These are phyloP conservation scores for Rhizoctonia solani DNA, from an alignment of 1,284 basidiomycete species.

Conservation along the genomic window DNA sequence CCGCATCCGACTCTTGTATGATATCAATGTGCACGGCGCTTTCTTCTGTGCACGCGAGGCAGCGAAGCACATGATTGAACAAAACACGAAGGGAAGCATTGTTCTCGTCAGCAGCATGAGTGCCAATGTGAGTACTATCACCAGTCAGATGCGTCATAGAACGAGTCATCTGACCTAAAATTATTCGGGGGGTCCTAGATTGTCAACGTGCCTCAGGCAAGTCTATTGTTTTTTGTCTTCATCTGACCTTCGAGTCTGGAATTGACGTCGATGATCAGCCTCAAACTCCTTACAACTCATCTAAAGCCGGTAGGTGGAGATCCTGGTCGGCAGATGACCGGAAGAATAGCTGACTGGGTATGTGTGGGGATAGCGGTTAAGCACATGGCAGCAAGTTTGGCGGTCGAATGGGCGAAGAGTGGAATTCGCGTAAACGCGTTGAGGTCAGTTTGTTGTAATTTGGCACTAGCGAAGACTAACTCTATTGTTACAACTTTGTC, in stretches of 20 bases:
- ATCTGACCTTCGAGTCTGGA: constrained; percentile 3
- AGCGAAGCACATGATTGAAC: constrained; percentile 76
- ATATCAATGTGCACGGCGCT: constrained; percentile 92
- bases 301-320: constrained; percentile 69
- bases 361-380: constrained; percentile 70
- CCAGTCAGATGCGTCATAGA: not conserved
- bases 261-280: constrained; percentile 53
- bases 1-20: constrained; percentile 79
- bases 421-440: constrained; percentile 81
- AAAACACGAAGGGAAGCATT: constrained; percentile 70
- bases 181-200: constrained; percentile 56
- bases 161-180: constrained; percentile 38
- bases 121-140: constrained; percentile 75
- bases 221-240: constrained; percentile 26
- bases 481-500: not conserved
- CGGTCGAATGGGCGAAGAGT: constrained; percentile 87
- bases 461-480: too few species aligned
- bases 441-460: constrained; percentile 52
- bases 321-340: constrained; percentile 3
- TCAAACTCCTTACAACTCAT: constrained; percentile 97
- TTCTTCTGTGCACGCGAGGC: constrained; percentile 95
- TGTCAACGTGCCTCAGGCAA: constrained; percentile 80
- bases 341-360: constrained; percentile 26
- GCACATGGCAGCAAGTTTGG: constrained; percentile 85
- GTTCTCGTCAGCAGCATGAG: constrained; percentile 91